phyloP scores from a whole-genome alignment of 352 stramenopile genomes.

The Globisporangium alternatum region DNA sequence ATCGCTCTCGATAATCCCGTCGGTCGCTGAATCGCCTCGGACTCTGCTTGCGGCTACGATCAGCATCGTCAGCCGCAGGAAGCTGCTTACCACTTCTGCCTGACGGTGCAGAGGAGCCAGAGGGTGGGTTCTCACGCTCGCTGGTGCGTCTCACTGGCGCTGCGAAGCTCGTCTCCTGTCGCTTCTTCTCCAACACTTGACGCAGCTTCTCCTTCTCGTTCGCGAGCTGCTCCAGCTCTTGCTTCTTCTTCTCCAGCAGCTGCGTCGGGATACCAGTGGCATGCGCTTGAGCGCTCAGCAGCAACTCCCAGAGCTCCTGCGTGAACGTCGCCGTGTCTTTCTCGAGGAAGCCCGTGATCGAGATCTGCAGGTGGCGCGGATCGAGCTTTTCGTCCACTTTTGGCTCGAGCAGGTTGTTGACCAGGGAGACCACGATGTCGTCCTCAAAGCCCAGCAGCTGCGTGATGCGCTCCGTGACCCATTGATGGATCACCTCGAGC shows the following conservation, averaged over 20 bases:
- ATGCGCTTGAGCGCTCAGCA: constrained; percentile 88
- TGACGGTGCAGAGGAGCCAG: not conserved
- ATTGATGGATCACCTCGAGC: constrained; percentile 87
- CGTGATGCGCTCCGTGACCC: constrained; percentile 85
- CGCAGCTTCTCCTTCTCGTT: constrained; percentile 58
- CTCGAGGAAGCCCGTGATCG: constrained; percentile 90
- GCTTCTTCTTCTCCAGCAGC: constrained; percentile 91
- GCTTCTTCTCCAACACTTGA: constrained; percentile 56
- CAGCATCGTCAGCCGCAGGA: not conserved
- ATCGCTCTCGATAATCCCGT: constrained; percentile 9
- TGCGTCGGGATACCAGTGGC: constrained; percentile 81
- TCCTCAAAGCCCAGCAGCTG: constrained; percentile 89
- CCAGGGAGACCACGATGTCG: constrained; percentile 88
- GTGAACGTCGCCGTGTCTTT: constrained; percentile 84
- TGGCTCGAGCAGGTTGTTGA: constrained; percentile 82
- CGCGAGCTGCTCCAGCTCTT: constrained; percentile 70
- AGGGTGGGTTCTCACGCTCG: not conserved
- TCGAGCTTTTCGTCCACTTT: constrained; percentile 73
- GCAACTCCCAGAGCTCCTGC: constrained; percentile 88
- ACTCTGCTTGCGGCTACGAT: constrained; percentile 8
- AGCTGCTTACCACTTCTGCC: not conserved
- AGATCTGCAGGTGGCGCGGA: constrained; percentile 85
- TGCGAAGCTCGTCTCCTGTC: constrained; percentile 18
- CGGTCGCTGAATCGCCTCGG: constrained; percentile 5
- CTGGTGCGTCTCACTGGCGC: constrained; percentile 5